Conservation (phyloP, 129 eudicot genomes). For the Mikania micrantha region DNA sequence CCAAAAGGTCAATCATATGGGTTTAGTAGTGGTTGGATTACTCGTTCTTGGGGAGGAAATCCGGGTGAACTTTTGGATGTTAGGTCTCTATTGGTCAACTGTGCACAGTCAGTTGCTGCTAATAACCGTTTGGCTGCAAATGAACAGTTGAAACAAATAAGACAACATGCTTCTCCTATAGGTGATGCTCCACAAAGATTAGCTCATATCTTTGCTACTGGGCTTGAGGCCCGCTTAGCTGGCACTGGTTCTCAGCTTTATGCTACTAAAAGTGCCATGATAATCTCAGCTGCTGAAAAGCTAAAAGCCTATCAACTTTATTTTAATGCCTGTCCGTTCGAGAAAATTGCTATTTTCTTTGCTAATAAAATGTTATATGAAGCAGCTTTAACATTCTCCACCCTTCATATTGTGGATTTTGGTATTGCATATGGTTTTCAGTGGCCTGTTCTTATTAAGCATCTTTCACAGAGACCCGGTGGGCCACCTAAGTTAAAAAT, state of each 20-base stretch:
- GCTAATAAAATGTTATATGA: conserved; percentile 41
- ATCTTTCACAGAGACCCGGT: conserved; percentile 35
- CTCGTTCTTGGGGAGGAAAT: conserved; percentile 25
- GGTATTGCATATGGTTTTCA: conserved; percentile 71
- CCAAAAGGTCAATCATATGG: conserved; percentile 25
- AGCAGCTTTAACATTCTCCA: conserved; percentile 21
- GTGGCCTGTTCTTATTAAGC: conserved; percentile 60
- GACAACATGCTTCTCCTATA: conserved; percentile 53
- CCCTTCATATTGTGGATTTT: conserved; percentile 60
- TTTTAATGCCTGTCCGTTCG: conserved; percentile 39
- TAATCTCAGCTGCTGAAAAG: conserved; percentile 41
- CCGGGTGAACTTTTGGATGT: conserved; percentile 44
- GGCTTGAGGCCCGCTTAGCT: conserved; percentile 60
- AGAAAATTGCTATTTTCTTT: conserved; percentile 38
- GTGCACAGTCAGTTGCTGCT: conserved; percentile 57
- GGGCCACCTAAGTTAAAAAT: conserved; percentile 64
- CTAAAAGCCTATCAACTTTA: conserved; percentile 41
- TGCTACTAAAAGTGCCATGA: conserved; percentile 14
- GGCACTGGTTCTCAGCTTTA: conserved; percentile 59
- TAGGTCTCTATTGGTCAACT: conserved; percentile 43
- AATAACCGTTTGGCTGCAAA: conserved; percentile 29
- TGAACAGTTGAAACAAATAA: conserved; percentile 41
- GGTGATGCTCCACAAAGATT: conserved; percentile 60
- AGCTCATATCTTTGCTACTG: conserved; percentile 51
- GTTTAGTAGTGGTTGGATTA: conserved; percentile 32